Conservation (phyloP, 768 basidiomycete species). For the Lactarius quietus region DNA sequence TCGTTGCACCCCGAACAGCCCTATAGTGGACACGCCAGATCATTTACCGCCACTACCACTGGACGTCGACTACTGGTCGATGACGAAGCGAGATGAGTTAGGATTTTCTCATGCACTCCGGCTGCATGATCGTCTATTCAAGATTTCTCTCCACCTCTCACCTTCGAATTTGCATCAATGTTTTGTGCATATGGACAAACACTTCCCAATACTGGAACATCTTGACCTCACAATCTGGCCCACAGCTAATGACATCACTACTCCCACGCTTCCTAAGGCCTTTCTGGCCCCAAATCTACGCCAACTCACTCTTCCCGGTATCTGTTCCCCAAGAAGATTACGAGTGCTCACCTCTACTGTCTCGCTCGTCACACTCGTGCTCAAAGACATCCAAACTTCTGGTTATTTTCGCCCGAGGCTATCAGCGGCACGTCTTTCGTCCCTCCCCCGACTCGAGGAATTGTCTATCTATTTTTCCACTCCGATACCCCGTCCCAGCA, state of each 20-base stretch:
- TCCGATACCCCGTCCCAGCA: neutral
- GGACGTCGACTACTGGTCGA: too few species aligned
- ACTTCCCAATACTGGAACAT: neutral
- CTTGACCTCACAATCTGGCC: neutral
- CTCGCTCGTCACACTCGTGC: neutral
- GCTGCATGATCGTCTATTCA: too few species aligned
- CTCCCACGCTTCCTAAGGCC: neutral
- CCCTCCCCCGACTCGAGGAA: neutral
- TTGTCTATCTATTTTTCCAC: neutral
- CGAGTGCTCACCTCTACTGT: neutral
- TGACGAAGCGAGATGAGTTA: too few species aligned
- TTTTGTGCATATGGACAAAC: neutral
- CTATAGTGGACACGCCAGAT: too few species aligned
- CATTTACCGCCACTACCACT: too few species aligned
- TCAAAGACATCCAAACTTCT: neutral
- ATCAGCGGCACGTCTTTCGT: neutral
- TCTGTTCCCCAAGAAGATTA: neutral
- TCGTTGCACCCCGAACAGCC: neutral
- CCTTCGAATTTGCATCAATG: neutral
- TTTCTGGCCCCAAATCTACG: neutral
- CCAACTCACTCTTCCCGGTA: neutral
- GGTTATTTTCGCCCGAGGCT: neutral
- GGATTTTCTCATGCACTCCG: too few species aligned
- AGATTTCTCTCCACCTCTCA: too few species aligned
- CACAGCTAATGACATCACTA: neutral